Evolutionary conservation across 2,329 filamentous ascomycete genomes (phyloP).

Genomic region (Alternaria brassicae): DNA sequence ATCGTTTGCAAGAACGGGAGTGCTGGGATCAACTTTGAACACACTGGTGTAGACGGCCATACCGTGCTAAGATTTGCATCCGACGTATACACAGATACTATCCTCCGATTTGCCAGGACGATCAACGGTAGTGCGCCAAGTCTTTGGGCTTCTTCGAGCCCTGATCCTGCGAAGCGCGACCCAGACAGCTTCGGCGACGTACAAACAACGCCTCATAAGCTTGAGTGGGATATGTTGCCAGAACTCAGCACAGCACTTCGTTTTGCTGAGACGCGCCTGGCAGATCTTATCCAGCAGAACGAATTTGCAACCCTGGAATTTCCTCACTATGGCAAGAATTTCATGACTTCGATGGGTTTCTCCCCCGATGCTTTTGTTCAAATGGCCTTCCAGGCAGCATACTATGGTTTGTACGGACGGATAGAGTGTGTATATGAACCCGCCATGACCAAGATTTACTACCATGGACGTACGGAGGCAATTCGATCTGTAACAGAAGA

Average conservation of each 20-base stretch:
- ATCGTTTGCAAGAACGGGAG: conserved; percentile 99
- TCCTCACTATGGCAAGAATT: conserved; percentile 89
- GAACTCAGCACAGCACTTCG: conserved; percentile 89
- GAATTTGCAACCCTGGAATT: conserved; percentile 96
- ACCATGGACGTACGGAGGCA: conserved; percentile 94
- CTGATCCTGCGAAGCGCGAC: conserved; percentile 90
- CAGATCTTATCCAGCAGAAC: conserved; percentile 94
- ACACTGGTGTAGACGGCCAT: conserved; percentile 96
- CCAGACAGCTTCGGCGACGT: conserved; percentile 92
- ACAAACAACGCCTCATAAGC: conserved; percentile 89
- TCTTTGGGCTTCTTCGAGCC: conserved; percentile 88
- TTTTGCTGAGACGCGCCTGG: conserved; percentile 92
- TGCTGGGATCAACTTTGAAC: conserved; percentile 98
- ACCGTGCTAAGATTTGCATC: conserved; percentile 96
- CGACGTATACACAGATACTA: conserved; percentile 96
- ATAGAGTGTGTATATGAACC: conserved; percentile 97
- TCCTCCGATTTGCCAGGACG: conserved; percentile 89
- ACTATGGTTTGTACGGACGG: conserved; percentile 93
- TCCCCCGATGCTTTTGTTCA: conserved; percentile 97
- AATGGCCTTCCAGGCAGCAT: conserved; percentile 98
- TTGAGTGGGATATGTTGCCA: conserved; percentile 97
- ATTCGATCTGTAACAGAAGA: conserved; percentile 85
- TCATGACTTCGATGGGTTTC: conserved; percentile 96
- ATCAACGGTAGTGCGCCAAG: conserved; percentile 95
- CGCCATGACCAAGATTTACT: conserved; percentile 94